A percentile compares a stretch with the other conserved stretches of the same genome.
These are phyloP conservation scores for Obelidium mucronatum DNA, from an alignment of 192 early-diverging fungal species.

Conservation along the genomic window DNA sequence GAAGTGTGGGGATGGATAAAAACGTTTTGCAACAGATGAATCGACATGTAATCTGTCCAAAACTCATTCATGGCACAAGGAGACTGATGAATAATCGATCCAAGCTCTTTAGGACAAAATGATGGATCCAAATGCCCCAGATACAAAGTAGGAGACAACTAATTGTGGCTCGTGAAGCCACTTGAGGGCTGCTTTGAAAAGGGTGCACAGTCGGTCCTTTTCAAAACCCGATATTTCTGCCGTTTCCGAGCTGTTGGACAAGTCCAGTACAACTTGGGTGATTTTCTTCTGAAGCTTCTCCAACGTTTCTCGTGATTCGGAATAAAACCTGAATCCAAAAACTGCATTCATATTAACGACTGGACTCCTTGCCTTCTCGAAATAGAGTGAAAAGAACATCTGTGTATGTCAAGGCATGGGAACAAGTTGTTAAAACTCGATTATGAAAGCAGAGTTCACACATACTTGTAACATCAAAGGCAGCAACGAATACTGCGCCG, in stretches of 20 bases:
- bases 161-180: slow-evolving; percentile 33
- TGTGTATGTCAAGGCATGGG: slow-evolving; percentile 1
- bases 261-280: not conserved
- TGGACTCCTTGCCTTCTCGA: slow-evolving; percentile 36
- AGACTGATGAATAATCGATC: slow-evolving; percentile 25
- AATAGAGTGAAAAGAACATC: slow-evolving; percentile 47
- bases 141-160: slow-evolving; percentile 23
- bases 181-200: slow-evolving; percentile 14
- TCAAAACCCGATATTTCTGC: not conserved
- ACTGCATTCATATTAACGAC: slow-evolving; percentile 12
- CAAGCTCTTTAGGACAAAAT: slow-evolving; percentile 16
- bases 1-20: not conserved
- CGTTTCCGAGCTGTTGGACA: not conserved
- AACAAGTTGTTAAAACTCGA: too few species aligned
- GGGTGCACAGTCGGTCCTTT: not conserved
- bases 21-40: not conserved
- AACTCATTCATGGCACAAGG: slow-evolving; percentile 4
- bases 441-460: too few species aligned
- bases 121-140: slow-evolving; percentile 11
- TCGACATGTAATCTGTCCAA: slow-evolving; percentile 8
- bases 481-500: slow-evolving; percentile 27
- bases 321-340: slow-evolving; percentile 45
- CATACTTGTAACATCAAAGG: slow-evolving; percentile 35
- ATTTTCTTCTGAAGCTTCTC: slow-evolving; percentile 26
- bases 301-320: slow-evolving; percentile 21